Evolutionary conservation across 257 asterid genomes (phyloP), one percentile per base, ranked within the genome.

Genomic region (Thymus quinquecostatus): DNA sequence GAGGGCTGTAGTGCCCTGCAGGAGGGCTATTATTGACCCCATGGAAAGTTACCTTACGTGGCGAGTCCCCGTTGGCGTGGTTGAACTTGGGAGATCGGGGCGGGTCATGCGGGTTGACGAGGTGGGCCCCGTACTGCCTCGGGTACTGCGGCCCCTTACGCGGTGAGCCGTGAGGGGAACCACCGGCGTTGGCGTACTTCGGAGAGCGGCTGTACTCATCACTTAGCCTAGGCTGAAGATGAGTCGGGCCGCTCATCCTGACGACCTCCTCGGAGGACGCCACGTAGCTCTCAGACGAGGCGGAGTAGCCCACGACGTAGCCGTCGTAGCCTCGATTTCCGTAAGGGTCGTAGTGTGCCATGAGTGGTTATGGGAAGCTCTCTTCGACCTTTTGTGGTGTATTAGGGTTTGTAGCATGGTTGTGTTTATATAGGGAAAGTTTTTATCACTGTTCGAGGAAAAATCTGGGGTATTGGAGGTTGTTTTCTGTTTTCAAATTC

Each of bases 361-460:
- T 80, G 47, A 62, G 1, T 41, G 8, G 8, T 43, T 43, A 8
- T 9, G 7, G 34, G 14, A 47, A 10, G 2, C 3, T 54, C 1
- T 62, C 4, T 45, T 8, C 51, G 10, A 10, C 1, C 40, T 54
- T 27, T 10, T 33, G 44, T 41, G 8, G 14, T 51, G 70, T 54
- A 8, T n/a, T 53, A 11, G 6, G 70, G 33, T 30, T 69, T 50
- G 5, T 27, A 2, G 5, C 7, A 30, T 13, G 60, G 53, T 21
- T 45, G 14, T 21, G 61, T 36, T 71, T 80, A 62, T 76, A 80
- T 80, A 76, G 66, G 66, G 7, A 38, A 14, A 6, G 63, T 53
- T 58, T 12, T 7, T 2, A 43, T 0, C 21, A 21, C 21, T 21
- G 14, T 1, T 28, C 70, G 62, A 70, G 53, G 30, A 29, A 12